Percentiles rank a stretch among this genome's conserved stretches.
Conservation (phyloP, 2,329 filamentous ascomycete genomes). For the Penicillium glabrum region DNA sequence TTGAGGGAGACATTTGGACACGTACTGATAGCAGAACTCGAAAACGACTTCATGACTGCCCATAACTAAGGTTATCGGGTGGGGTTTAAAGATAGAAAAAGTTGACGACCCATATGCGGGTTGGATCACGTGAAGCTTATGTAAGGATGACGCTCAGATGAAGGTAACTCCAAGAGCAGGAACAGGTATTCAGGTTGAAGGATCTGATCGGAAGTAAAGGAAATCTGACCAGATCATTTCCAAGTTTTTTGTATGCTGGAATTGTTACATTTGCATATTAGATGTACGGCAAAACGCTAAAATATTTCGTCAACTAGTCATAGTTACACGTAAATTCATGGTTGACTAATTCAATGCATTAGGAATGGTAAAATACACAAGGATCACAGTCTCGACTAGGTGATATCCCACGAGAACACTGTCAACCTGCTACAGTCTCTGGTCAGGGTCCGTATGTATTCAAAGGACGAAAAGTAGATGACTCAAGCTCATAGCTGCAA, state of each 20-base stretch:
- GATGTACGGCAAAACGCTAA: no score
- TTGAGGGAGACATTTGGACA: neutral
- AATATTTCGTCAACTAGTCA: no score
- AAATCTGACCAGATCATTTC: neutral
- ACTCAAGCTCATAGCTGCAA: neutral
- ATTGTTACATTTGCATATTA: no score
- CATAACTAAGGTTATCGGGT: conserved; percentile 21
- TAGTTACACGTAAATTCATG: no score
- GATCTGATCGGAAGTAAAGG: neutral
- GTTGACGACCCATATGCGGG: conserved; percentile 33
- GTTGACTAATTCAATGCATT: no score
- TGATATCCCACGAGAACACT: no score
- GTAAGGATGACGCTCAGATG: neutral
- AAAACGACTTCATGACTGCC: conserved; percentile 49
- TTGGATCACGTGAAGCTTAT: conserved; percentile 35
- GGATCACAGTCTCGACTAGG: no score
- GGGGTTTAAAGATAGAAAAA: conserved; percentile 16
- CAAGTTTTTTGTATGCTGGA: no score
- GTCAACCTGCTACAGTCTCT: no score
- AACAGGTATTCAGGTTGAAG: neutral
- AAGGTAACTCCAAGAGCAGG: neutral
- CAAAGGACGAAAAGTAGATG: neutral
- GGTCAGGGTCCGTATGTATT: neutral
- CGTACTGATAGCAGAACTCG: conserved; percentile 56
- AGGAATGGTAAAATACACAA: no score